Base-by-base conservation (phyloP, 225 moss, liverwort and hornwort species). In the Asterella californica region DNA sequence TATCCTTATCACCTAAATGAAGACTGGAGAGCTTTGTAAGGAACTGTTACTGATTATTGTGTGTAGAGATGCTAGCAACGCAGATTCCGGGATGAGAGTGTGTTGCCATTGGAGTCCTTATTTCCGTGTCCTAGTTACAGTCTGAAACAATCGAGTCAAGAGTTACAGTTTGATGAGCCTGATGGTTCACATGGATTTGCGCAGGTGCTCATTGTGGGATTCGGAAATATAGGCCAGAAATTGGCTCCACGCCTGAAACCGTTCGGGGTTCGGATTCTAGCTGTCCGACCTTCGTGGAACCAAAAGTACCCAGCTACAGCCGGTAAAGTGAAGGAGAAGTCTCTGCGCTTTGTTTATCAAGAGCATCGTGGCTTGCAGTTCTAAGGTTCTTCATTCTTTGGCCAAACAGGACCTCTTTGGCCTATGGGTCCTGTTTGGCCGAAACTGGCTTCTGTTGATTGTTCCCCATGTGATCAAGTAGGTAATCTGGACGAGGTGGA, bases 201-300 rank as follows among this genome's bases (percentile, higher is more conserved):
- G 48, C 88, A 94, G 94, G 90, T 94, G 2, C 84, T 92, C 46
- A 89, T 92, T 65, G 86, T 94, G 79, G 94, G 92, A 79, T 94
- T 88, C 46, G 94, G 94, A 37, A 83, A 60, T 79, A 92, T 94
- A 72, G 91, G 94, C 71, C 92, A 87, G 61, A 90, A 92, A 63
- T 76, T 92, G 81, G 89, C 88, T 67, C 79, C 88, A 14, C 90
- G 90, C 36, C 86, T 92, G 65, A 92, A 83, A 83, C 81, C 80
- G 25, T 94, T 94, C 80, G 92, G 92, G 53, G 94, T 94, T 53
- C 79, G 82, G 30, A 79, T 94, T 81, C 81, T 94, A 80, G 91
- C 92, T 50, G 75, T 88, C 25, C 86, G 87, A 78, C 91, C 83
- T 61, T 91, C 90, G n/a, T 90, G 89, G 91, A 88, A 83, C 77